phyloP scores from a whole-genome alignment of 257 asterid species.

The Marsdenia floribunda region DNA sequence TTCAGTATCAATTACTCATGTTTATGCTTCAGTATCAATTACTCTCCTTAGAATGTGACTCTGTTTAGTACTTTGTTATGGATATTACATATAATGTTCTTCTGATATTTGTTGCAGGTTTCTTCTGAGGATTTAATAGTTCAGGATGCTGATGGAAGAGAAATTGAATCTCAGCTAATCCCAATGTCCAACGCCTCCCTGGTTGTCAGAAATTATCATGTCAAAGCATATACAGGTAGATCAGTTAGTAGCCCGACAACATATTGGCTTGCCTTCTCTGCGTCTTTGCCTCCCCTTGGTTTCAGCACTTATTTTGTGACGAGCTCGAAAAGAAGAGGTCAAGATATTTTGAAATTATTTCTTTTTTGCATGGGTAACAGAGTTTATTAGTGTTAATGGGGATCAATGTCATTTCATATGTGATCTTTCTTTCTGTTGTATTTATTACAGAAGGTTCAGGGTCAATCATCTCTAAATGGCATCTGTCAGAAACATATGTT shows the following conservation, averaged over 20 bases:
- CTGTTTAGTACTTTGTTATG: neutral
- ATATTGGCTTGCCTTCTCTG: slow-evolving; percentile 67
- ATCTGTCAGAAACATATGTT: slow-evolving; percentile 14
- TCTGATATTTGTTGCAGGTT: slow-evolving; percentile 36
- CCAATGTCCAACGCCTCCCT: slow-evolving; percentile 51
- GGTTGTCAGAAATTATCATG: slow-evolving; percentile 31
- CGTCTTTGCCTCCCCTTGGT: slow-evolving; percentile 72
- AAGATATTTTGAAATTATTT: slow-evolving; percentile 1
- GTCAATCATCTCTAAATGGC: slow-evolving; percentile 27
- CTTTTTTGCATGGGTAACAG: neutral
- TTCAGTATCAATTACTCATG: neutral
- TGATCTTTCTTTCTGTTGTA: neutral
- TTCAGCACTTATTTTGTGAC: slow-evolving; percentile 63
- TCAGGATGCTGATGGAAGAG: slow-evolving; percentile 59
- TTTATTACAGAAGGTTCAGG: slow-evolving; percentile 18
- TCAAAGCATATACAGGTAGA: slow-evolving; percentile 51
- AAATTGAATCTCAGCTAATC: slow-evolving; percentile 61
- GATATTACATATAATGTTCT: neutral
- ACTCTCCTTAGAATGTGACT: neutral
- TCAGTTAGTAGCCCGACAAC: slow-evolving; percentile 40
- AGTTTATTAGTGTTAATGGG: neutral
- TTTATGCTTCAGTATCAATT: neutral
- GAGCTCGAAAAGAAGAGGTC: slow-evolving; percentile 40
- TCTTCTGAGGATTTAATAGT: slow-evolving; percentile 53
- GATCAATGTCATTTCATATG: neutral